A percentile compares a stretch with the other conserved stretches of the same genome.
Evolutionary conservation across 106 monocot species (phyloP).

Genomic region (Dendrobium officinale): DNA sequence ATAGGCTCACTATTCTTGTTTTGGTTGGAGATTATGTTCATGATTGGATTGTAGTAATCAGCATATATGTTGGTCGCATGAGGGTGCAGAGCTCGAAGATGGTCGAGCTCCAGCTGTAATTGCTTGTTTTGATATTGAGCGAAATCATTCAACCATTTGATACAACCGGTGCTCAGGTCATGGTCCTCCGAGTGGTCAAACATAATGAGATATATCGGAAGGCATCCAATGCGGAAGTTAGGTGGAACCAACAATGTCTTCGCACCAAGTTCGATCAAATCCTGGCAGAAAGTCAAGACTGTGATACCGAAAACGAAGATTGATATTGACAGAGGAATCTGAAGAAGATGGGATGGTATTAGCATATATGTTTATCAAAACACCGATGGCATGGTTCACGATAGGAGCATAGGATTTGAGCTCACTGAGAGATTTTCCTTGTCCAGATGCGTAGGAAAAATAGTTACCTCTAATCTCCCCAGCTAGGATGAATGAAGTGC

Average conservation of each 20-base stretch:
- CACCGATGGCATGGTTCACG: slow-evolving; percentile 25
- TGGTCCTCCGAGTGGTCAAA: slow-evolving; percentile 36
- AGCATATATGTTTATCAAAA: neutral
- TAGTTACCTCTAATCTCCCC: slow-evolving; percentile 63
- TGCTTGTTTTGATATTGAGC: slow-evolving; percentile 29
- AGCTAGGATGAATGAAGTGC: slow-evolving; percentile 28
- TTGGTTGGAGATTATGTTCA: slow-evolving; percentile 14
- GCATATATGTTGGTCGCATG: slow-evolving; percentile 54
- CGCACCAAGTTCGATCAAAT: slow-evolving; percentile 42
- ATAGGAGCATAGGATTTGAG: slow-evolving; percentile 25
- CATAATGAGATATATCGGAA: slow-evolving; percentile 18
- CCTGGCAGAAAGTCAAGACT: slow-evolving; percentile 5
- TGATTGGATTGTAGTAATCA: slow-evolving; percentile 43
- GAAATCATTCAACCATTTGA: slow-evolving; percentile 47
- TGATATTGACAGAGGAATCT: neutral
- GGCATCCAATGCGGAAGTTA: slow-evolving; percentile 48
- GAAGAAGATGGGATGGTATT: neutral
- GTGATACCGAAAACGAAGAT: neutral
- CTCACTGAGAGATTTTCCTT: slow-evolving; percentile 17
- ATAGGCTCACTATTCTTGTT: neutral
- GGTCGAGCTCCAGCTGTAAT: slow-evolving; percentile 23
- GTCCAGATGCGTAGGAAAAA: slow-evolving; percentile 22
- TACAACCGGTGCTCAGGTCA: slow-evolving; percentile 36
- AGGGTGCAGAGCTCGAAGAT: slow-evolving; percentile 24
- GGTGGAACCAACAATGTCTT: slow-evolving; percentile 55